A percentile compares a stretch with the other conserved stretches of the same genome.
These are phyloP conservation scores for Penicillium tannophilum DNA, from an alignment of 495 filamentous ascomycete genomes.

Conservation along the genomic window DNA sequence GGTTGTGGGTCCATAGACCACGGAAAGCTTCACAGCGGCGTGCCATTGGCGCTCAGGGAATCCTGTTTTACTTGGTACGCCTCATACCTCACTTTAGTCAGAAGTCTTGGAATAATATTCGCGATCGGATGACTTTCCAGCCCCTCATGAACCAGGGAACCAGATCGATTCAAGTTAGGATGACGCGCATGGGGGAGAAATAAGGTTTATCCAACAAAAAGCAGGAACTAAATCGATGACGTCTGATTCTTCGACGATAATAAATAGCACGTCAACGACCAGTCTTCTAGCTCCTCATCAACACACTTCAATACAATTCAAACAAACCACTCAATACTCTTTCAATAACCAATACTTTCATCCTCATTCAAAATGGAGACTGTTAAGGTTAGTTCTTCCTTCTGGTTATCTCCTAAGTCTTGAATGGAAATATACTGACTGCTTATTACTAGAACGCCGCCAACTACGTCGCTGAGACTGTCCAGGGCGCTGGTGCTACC, in stretches of 20 bases:
- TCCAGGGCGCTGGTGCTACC: slow-evolving; percentile 2
- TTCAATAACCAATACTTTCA: not conserved
- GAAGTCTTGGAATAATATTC: not conserved
- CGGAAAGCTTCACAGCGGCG: not conserved
- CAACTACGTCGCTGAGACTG: slow-evolving; percentile 15
- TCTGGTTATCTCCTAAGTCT: too few species aligned
- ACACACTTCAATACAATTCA: not conserved
- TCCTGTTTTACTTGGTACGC: not conserved
- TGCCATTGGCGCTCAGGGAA: not conserved
- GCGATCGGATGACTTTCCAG: not conserved
- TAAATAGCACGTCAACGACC: not conserved
- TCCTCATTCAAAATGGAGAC: slow-evolving; percentile 10
- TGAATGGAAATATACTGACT: not conserved
- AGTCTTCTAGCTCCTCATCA: too few species aligned
- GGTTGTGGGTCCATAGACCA: not conserved
- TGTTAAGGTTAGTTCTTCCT: slow-evolving; percentile 7
- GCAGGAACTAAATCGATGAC: not conserved
- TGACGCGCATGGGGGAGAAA: not conserved
- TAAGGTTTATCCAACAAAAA: not conserved
- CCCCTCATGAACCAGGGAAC: not conserved
- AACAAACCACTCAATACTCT: not conserved
- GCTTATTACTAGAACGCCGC: slow-evolving; percentile 10
- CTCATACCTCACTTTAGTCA: not conserved
- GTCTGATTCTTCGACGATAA: not conserved
- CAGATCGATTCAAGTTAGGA: not conserved